Percentiles rank a stretch among this genome's conserved stretches.
phyloP scores from a whole-genome alignment of 2,329 filamentous ascomycete species.

The Tolypocladium tropicale region DNA sequence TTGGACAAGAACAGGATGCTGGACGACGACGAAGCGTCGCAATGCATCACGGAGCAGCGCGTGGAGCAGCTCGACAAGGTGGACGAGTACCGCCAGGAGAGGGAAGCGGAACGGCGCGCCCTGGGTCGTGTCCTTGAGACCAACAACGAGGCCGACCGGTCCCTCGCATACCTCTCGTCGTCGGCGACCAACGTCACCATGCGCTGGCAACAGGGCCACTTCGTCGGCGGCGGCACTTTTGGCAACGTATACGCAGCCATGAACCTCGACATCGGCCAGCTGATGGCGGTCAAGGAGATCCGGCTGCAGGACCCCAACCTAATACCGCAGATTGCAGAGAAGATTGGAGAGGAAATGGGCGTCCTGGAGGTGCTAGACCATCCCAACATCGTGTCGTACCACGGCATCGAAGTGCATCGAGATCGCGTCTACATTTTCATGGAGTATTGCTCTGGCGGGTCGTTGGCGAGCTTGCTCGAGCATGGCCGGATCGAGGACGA shows the following conservation, averaged over 20 bases:
- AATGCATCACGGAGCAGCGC: constrained; percentile 65
- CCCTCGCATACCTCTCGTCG: constrained; percentile 84
- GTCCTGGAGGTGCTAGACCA: constrained; percentile 93
- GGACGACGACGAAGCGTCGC: constrained; percentile 78
- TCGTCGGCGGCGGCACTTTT: constrained; percentile 92
- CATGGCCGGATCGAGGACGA: constrained; percentile 97
- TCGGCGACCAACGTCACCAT: constrained; percentile 91
- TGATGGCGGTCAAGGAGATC: constrained; percentile 99
- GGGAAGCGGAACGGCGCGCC: constrained; percentile 75
- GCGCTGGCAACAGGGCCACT: constrained; percentile 98
- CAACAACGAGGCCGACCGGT: constrained; percentile 90
- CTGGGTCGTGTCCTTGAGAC: constrained; percentile 87
- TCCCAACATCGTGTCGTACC: constrained; percentile 95
- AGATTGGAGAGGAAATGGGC: constrained; percentile 95
- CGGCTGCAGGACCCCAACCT: constrained; percentile 91
- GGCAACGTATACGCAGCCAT: constrained; percentile 96
- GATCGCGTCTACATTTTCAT: constrained; percentile 99
- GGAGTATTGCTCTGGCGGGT: constrained; percentile 97
- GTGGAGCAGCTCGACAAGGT: constrained; percentile 63
- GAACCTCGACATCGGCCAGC: constrained; percentile 88
- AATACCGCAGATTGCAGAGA: constrained; percentile 85
- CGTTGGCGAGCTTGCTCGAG: constrained; percentile 78
- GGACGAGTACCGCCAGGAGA: constrained; percentile 68
- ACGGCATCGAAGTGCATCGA: constrained; percentile 93
- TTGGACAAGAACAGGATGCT: constrained; percentile 64